Base-by-base conservation (phyloP, 176 grass and related monocot genomes). In the Triticum urartu region DNA sequence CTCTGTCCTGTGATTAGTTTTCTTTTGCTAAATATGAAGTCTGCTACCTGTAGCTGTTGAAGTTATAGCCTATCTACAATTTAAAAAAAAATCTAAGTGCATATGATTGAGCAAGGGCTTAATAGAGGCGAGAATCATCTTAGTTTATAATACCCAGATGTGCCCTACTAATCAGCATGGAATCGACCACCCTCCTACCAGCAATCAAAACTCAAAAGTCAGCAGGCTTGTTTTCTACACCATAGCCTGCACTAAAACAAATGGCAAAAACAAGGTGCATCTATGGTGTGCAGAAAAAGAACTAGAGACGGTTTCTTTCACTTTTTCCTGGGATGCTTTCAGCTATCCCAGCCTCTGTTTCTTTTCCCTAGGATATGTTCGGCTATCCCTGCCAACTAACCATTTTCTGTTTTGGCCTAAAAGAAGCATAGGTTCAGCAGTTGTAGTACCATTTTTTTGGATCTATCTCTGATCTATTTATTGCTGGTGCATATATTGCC, bases 181-280 rank as follows among this genome's bases (percentile, higher is more conserved):
- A 84, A 85, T 79, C 81, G 84, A 85, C 87, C 18, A 26, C 38
- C 13, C 72, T 82, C 81, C 72, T 73, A 86, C 71, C 66, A 83
- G 52, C 7, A 87, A 68, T 79, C 78, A 89, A 83, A 78, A 58
- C 80, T 82, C 78, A 79, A 80, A 78, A 64, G 85, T 79, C 64
- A 91, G 79, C 80, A 84, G 64, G 77, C 87, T 20, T 56, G 17
- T 56, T 85, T 34, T 38, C 28, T 35, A 85, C 7, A 85, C 32
- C 28, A 77, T 77, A 63, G 42, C 13, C 35, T 85, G 30, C 62
- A 52, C 30, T 20, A 72, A 81, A 68, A 76, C 45, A 75, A 36
- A 75, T 62, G n/a, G 64, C 5, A 50, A 85, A 84, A 84, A 88
- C 34, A 62, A 79, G 79, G 22, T 63, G 67, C 25, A 60, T 68